Percentiles rank a stretch among this genome's conserved stretches.
phyloP scores from a whole-genome alignment of 23 red algal genomes.

The Chondrus crispus region DNA sequence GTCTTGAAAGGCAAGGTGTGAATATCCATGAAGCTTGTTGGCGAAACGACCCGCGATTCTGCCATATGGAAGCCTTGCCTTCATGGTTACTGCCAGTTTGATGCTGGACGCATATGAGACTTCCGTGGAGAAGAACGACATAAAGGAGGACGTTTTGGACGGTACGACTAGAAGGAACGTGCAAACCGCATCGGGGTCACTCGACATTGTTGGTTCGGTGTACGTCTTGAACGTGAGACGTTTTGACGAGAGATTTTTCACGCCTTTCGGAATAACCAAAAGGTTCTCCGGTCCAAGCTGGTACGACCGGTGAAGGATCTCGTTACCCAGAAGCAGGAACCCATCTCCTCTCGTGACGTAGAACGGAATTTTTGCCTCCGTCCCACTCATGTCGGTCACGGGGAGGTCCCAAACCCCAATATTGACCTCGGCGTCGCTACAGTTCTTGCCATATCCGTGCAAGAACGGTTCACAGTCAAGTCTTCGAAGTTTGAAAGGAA shows the following conservation, averaged over 20 bases:
- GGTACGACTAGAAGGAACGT: neutral
- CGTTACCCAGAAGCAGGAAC: neutral
- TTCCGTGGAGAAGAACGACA: constrained; percentile 13
- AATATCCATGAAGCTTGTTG: neutral
- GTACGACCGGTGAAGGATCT: neutral
- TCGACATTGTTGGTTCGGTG: neutral
- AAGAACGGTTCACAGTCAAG: constrained; percentile 15
- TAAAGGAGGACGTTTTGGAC: neutral
- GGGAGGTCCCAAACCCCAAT: constrained; percentile 12
- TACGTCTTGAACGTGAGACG: neutral
- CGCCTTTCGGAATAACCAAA: neutral
- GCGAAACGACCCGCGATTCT: neutral
- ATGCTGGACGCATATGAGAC: no score
- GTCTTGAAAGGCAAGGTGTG: constrained; percentile 8
- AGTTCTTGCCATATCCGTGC: neutral
- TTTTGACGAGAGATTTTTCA: neutral
- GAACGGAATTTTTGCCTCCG: neutral
- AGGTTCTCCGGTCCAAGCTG: neutral
- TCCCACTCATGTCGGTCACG: neutral
- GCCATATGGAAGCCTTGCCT: neutral
- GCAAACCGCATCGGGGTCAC: neutral
- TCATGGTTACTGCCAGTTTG: no score
- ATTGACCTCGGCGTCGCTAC: neutral
- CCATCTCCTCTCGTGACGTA: neutral
- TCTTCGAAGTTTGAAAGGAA: neutral